Base-by-base conservation (phyloP, 2,329 filamentous ascomycete genomes). In the Penicillium sclerotigenum region DNA sequence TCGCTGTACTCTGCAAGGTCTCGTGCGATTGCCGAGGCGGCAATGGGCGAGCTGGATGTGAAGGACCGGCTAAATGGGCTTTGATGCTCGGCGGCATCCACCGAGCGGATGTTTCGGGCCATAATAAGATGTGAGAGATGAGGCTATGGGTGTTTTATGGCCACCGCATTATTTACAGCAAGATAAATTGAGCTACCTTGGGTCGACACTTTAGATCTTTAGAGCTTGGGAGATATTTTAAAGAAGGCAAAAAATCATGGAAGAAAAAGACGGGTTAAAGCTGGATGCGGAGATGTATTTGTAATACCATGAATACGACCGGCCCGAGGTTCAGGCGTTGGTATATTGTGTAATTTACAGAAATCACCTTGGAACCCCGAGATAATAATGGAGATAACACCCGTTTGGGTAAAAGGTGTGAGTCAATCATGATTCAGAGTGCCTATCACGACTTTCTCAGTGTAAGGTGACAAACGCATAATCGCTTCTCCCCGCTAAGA, bases 1-100 rank as follows among this genome's bases (percentile, higher is more conserved):
- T 86, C 84, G 4, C 82, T 80, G 58, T 83, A 87, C 48, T 84
- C 83, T 34, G 85, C 86, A 8, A 90, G 75, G 68, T 91, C 87
- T 36, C 83, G 79, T 7, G 85, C 85, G 55, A 91, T 78, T 33
- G 83, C 82, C 29, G 83, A 82, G 59, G 88, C 83, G 1, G 85
- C 87, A 46, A 88, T 78, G 22, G 87, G 86, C n/a, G 87, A 87
- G 28, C 79, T 77, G 22, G 83, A 80, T 26, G 77, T 76, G 70
- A 85, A 85, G 6, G 78, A 80, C 36, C 68, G 68, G 51, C 73
- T 66, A 60, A 73, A 72, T 22, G 63, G 59, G 41, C 60, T 60
- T 48, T 67, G 64, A 38, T 67, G 61, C 28, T 68, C 67, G 31
- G 65, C 59, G 34, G 65, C 60, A 52, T 69, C 65, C 60, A 61